Evolutionary conservation across 768 basidiomycete species (phyloP).

Genomic region (Udeniomyces megalosporus): DNA sequence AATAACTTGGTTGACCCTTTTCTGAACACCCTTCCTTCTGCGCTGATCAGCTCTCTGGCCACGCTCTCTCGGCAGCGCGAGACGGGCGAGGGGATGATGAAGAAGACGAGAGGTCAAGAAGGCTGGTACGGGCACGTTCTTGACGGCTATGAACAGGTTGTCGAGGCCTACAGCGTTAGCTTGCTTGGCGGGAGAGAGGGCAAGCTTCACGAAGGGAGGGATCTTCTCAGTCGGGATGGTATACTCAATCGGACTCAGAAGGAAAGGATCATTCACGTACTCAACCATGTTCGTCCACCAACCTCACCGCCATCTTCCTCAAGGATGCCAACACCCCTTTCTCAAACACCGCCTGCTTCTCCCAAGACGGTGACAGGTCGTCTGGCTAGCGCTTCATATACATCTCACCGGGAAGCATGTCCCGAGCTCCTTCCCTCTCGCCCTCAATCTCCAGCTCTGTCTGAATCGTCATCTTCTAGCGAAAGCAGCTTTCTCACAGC

Average conservation of each 20-base stretch:
- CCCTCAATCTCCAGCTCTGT: too few species aligned
- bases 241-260: not conserved
- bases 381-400: too few species aligned
- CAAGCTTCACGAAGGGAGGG: not conserved
- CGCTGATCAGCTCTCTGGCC: not conserved
- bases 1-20: conserved; percentile 4
- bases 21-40: not conserved
- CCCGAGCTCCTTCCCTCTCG: too few species aligned
- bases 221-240: not conserved
- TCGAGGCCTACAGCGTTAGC: conserved; percentile 16
- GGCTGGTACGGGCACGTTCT: conserved; percentile 14
- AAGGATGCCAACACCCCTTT: not conserved
- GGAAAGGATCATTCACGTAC: not conserved
- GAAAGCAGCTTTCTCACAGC: not conserved
- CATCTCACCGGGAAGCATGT: too few species aligned
- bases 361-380: too few species aligned
- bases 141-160: conserved; percentile 19
- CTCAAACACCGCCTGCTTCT: not conserved
- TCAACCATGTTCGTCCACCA: not conserved
- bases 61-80: conserved; percentile 1
- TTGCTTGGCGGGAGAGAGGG: conserved; percentile 9
- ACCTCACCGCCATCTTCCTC: not conserved
- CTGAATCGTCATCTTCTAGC: not conserved
- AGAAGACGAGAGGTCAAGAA: not conserved
- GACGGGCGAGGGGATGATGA: not conserved